phyloP scores from a whole-genome alignment of 805 yeast genomes.

The Myxozyma mucilagina region DNA sequence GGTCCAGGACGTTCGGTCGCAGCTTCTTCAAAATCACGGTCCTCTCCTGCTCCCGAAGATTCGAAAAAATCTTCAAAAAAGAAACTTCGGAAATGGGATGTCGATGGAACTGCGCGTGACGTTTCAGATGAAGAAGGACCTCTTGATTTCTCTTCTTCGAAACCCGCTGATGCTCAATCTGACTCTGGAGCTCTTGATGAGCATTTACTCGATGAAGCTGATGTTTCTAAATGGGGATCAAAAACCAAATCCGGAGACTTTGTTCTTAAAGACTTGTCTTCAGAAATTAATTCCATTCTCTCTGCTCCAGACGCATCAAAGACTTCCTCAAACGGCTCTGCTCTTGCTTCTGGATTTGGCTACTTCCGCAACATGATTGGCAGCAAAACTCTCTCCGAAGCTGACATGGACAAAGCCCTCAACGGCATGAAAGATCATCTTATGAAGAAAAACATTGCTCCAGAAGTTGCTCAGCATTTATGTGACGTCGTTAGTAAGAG shows the following conservation, averaged over 20 bases:
- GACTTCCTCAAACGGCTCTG: constrained; percentile 27
- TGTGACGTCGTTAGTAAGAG: constrained; percentile 69
- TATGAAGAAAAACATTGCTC: constrained; percentile 85
- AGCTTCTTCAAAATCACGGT: not conserved
- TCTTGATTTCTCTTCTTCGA: constrained; percentile 57
- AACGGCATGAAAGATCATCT: constrained; percentile 71
- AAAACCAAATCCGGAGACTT: constrained; percentile 58
- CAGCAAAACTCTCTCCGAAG: constrained; percentile 62
- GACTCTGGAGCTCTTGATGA: constrained; percentile 16
- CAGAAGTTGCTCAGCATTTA: constrained; percentile 76
- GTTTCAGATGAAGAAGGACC: constrained; percentile 47
- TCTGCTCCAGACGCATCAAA: constrained; percentile 31
- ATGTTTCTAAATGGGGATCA: constrained; percentile 44
- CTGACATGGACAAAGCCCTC: constrained; percentile 66
- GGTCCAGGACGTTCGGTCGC: constrained; percentile 3
- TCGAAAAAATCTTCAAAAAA: constrained; percentile 40
- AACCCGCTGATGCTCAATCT: not conserved
- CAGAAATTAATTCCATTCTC: constrained; percentile 50
- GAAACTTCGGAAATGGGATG: constrained; percentile 63
- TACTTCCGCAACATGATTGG: constrained; percentile 65
- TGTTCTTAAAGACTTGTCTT: constrained; percentile 61
- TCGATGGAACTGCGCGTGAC: constrained; percentile 54
- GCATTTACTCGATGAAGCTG: constrained; percentile 34
- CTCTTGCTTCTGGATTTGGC: constrained; percentile 48
- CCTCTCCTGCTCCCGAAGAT: not conserved